Percentiles rank a stretch among this genome's conserved stretches.
phyloP scores from a whole-genome alignment of 1,284 basidiomycete species.

The Rhodofomes roseus region DNA sequence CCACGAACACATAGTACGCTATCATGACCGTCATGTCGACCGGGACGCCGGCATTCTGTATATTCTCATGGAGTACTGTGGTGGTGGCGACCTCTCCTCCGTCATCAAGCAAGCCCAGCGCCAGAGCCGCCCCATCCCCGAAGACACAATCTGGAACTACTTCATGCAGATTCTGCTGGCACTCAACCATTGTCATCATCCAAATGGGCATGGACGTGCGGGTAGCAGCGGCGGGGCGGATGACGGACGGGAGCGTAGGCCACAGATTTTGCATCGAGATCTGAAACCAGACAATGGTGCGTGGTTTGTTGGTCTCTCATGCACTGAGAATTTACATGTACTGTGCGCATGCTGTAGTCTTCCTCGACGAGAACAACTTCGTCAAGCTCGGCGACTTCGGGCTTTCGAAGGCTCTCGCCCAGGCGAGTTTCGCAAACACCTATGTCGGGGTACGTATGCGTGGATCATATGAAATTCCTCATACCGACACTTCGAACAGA shows the following conservation, averaged over 20 bases:
- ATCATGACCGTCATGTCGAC: slow-evolving; percentile 90
- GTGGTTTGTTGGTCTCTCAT: slow-evolving; percentile 21
- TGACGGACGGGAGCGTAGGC: slow-evolving; percentile 47
- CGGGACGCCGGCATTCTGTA: slow-evolving; percentile 88
- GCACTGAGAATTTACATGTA: too few relatives aligned
- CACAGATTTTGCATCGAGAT: slow-evolving; percentile 91
- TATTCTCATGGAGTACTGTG: slow-evolving; percentile 97
- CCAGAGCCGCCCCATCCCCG: slow-evolving; percentile 69
- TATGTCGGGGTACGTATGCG: slow-evolving; percentile 82
- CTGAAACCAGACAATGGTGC: slow-evolving; percentile 95
- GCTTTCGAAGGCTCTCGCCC: slow-evolving; percentile 85
- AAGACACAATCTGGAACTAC: slow-evolving; percentile 94
- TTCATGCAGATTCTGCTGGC: slow-evolving; percentile 93
- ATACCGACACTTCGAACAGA: slow-evolving; percentile 44
- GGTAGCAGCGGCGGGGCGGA: slow-evolving; percentile 38
- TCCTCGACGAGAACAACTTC: slow-evolving; percentile 73
- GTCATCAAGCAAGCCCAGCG: slow-evolving; percentile 79
- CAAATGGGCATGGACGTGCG: slow-evolving; percentile 49
- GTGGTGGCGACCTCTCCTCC: slow-evolving; percentile 87
- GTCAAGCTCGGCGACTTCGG: slow-evolving; percentile 98
- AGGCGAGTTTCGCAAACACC: slow-evolving; percentile 88
- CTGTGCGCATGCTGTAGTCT: slow-evolving; percentile 58
- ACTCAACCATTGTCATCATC: slow-evolving; percentile 88
- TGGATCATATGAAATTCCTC: not conserved
- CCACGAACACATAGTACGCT: slow-evolving; percentile 94